Conservation (phyloP, 352 stramenopile species). For the Pythium periplocum region DNA sequence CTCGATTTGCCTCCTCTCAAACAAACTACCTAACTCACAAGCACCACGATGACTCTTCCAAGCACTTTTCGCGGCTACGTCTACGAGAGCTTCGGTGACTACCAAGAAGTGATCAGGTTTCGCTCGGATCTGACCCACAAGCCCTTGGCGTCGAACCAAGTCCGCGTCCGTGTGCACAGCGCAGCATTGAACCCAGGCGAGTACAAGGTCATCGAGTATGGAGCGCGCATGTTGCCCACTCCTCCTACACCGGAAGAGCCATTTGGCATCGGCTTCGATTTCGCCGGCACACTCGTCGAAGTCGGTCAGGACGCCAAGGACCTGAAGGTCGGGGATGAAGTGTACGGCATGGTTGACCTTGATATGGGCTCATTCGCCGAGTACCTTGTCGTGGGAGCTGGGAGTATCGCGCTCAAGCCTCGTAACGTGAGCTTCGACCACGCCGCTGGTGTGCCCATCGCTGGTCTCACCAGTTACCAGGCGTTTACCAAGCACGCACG, state of each 20-base stretch:
- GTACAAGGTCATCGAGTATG: constrained; percentile 2
- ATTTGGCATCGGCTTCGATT: background rate
- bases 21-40: too few species aligned
- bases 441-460: background rate
- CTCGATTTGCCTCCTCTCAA: too few species aligned
- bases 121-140: background rate
- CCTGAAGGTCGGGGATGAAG: too few species aligned
- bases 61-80: constrained; percentile 2
- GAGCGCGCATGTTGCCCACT: background rate
- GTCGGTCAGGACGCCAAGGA: too few species aligned
- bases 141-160: background rate
- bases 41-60: constrained; percentile 2
- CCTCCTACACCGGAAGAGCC: background rate
- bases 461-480: constrained; percentile 29
- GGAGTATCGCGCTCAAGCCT: too few species aligned
- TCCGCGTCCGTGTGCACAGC: constrained; percentile 5
- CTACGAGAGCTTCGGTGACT: background rate
- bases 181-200: constrained; percentile 5
- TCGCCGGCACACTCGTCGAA: background rate
- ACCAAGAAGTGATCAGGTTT: constrained; percentile 1
- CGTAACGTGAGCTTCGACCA: too few species aligned
- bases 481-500: constrained; percentile 22
- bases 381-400: too few species aligned
- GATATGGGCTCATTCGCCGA: too few species aligned
- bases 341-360: too few species aligned